Base-by-base conservation (phyloP, 2,329 filamentous ascomycete species). In the Penicillium glabrum region DNA sequence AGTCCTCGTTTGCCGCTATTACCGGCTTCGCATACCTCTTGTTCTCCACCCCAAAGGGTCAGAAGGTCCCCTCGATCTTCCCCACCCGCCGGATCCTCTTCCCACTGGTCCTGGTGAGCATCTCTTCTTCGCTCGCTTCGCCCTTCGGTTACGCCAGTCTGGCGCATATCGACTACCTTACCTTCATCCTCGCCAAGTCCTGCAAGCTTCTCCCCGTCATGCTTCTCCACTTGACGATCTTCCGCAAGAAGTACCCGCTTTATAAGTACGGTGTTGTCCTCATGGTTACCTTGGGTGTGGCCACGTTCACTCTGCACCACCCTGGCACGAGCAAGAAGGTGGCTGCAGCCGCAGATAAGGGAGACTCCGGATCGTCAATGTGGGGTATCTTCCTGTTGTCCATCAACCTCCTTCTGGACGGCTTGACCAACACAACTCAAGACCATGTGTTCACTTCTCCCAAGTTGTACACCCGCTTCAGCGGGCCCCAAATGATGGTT, bases 181-280 rank as follows among this genome's bases (percentile, higher is more conserved):
- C 95, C 29, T 98, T 96, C 78, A 90, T 97, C 66, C 89, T 99
- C 43, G 93, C 95, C 67, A 98, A 99, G 79, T 93, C 89, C 67
- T 99, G 95, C 88, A 99, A 99, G 80, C 84, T 99, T 21, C 86
- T 99, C n/a, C 95, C 95, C 3, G 95, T 99, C 70, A 98, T 99
- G 95, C 88, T 95, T 69, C 83, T 99, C 41, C 93, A 99, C 79
- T 86, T 98, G 69, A 93, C 92, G 45, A 77, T 99, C 46, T 99
- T 97, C 81, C 87, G 89, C 58, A 89, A 89, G 69, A 83, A 88
- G 47, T 99, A 97, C 75, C 93, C 95, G 1, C 81, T 96, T 46
- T 96, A 96, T 82, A 99, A 99, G 79, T 99, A 99, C 79, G 83
- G 90, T 43, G 95, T 99, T 57, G 92, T 99, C 7, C 85, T 89